Base-by-base conservation (phyloP, 169 alveolate genomes). In the Plasmodium vivax region DNA sequence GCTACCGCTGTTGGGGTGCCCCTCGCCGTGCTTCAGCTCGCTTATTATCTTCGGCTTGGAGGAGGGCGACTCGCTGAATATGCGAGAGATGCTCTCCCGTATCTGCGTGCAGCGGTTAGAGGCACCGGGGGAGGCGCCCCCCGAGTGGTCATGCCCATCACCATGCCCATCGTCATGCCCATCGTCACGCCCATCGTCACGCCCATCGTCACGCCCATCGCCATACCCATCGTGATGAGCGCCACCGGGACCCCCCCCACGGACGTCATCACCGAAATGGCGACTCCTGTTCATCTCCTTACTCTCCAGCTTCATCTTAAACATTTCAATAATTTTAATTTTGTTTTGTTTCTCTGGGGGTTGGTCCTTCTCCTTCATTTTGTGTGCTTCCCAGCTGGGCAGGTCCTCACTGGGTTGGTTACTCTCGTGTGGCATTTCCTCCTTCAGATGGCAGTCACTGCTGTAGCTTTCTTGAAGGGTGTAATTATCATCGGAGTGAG, bases 41-140 rank as follows among this genome's bases (percentile, higher is more conserved):
- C 82, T 92, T 73, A 83, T 84, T n/a, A 83, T 84, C 47, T 74
- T 92, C 12, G 93, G 92, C 16, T 82, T 84, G 23, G 95, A 74
- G 30, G 92, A 74, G 0, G 95, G 95, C 1, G 75, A 32, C 51
- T 92, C 95, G 19, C 71, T 72, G 41, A 84, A 84, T 36, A 83
- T 92, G 8, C 68, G 80, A 1, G 95, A 34, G 83, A 92, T 84
- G 19, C 56, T 83, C 38, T 92, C 92, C 74, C 92, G 77, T 45
- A 92, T 84, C 27, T 68, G 23, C 16, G 54, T 41, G 27, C 36
- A n/a, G 4, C 27, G 41, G 41, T 54, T 56, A 7, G 32, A 9
- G 23, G 6, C 62, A 77, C 54, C 30, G 19, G 34, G 41, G 19
- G 23, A 34, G 6, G 14, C 27, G 2, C 19, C 32, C 0, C 7